Conservation (phyloP, 495 filamentous ascomycete species). For the Aspergillus indologenus region DNA sequence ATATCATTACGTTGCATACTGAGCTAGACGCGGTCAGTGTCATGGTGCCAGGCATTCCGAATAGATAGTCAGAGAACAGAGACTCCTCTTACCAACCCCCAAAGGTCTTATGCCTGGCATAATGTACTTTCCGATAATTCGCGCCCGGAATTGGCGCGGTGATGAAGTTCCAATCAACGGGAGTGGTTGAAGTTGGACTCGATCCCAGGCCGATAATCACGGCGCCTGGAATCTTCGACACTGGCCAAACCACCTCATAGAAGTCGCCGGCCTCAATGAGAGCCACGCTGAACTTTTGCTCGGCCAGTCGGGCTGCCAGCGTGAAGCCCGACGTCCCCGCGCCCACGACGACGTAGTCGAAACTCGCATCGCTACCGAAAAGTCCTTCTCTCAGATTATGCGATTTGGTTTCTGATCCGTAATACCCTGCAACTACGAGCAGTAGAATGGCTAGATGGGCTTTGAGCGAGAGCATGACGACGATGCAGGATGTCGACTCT, state of each 20-base stretch:
- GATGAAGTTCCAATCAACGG: conserved; percentile 50
- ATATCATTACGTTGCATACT: conserved; percentile 52
- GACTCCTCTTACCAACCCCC: conserved; percentile 33
- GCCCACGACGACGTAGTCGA: conserved; percentile 55
- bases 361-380: conserved; percentile 14
- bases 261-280: conserved; percentile 57
- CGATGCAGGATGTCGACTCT: too few relatives aligned
- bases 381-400: background rate
- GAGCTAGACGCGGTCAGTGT: conserved; percentile 14
- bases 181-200: conserved; percentile 21
- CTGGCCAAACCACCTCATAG: conserved; percentile 43
- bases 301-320: conserved; percentile 47
- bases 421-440: background rate
- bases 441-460: background rate
- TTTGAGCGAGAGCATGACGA: background rate
- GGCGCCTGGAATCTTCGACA: conserved; percentile 32
- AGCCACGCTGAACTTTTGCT: conserved; percentile 35
- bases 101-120: conserved; percentile 34
- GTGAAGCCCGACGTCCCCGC: conserved; percentile 53
- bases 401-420: background rate
- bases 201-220: conserved; percentile 17
- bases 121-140: conserved; percentile 34
- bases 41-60: too few relatives aligned
- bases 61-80: too few relatives aligned
- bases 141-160: conserved; percentile 38